Base-by-base conservation (phyloP, 345 rosid genomes). In the Cardamine resedifolia region DNA sequence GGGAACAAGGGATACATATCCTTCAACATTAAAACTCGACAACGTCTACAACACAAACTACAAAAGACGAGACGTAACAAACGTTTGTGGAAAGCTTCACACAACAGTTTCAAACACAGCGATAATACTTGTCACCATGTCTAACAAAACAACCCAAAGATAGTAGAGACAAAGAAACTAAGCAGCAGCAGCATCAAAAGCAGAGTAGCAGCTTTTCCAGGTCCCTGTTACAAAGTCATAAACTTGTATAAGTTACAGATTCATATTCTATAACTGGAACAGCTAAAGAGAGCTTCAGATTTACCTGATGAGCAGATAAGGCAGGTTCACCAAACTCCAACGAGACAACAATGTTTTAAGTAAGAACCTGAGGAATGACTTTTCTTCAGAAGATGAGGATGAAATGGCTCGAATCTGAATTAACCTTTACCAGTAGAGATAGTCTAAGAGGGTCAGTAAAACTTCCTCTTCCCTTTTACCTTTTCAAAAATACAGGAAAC, bases 401-500 rank as follows among this genome's bases (percentile, higher is more conserved):
- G 30, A 26, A 60, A 38, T 43, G 68, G 48, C 53, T 52, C 53
- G 24, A 36, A 60, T 75, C 57, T 53, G 3, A 58, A 52, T 53
- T 52, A 63, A 44, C 18, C 24, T 43, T 64, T 18, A 70, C 59
- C 70, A 70, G 66, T 30, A 63, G 18, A 69, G 66, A 76, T 38
- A 50, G 68, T 70, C 50, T 57, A 64, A 64, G 66, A 64, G 66
- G 61, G 66, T 56, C 53, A 77, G 41, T 38, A 49, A 44, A 71
- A 59, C 64, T 82, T 64, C 72, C 79, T 76, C 79, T 81, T 81
- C 80, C 93, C 90, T 82, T 78, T 51, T 78, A 81, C 85, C 84
- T 80, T 75, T 81, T 77, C 19, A 16, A 88, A 95, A 90, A 94
- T 83, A 50, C 71, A 77, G 69, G 90, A 79, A 86, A 57, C 79